Conservation (phyloP, 306 rosid species). For the Quillaja saponaria region DNA sequence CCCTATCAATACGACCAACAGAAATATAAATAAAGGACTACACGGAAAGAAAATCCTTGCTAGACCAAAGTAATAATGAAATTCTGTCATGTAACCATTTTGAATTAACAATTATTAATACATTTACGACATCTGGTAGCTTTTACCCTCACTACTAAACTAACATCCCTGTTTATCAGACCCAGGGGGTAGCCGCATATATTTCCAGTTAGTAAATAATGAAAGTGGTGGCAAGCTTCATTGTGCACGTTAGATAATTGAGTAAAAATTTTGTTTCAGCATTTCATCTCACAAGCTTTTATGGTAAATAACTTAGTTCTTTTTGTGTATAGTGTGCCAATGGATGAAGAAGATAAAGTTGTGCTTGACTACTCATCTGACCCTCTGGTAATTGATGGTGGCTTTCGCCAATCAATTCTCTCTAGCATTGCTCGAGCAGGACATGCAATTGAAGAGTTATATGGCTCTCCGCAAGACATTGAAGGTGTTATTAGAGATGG, state of each 20-base stretch:
- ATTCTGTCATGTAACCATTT: not conserved
- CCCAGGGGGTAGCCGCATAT: not conserved
- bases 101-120: not conserved
- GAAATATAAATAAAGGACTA: not conserved
- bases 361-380: slow-evolving; percentile 87
- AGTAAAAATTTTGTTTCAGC: not conserved
- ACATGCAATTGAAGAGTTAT: slow-evolving; percentile 75
- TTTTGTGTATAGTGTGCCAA: slow-evolving; percentile 65
- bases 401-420: slow-evolving; percentile 69
- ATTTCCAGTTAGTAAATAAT: slow-evolving; percentile 20
- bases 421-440: slow-evolving; percentile 93
- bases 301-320: slow-evolving; percentile 23
- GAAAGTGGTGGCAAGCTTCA: slow-evolving; percentile 12
- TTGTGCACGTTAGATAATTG: not conserved
- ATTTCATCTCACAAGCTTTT: not conserved
- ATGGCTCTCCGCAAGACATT: slow-evolving; percentile 91
- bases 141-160: not conserved
- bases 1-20: not conserved
- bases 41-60: not conserved
- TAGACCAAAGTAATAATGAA: not conserved
- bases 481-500: slow-evolving; percentile 95
- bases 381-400: slow-evolving; percentile 55
- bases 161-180: not conserved
- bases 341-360: slow-evolving; percentile 84
- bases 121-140: not conserved